Evolutionary conservation across 768 basidiomycete genomes (phyloP).

Genomic region (Podaxis sp.): DNA sequence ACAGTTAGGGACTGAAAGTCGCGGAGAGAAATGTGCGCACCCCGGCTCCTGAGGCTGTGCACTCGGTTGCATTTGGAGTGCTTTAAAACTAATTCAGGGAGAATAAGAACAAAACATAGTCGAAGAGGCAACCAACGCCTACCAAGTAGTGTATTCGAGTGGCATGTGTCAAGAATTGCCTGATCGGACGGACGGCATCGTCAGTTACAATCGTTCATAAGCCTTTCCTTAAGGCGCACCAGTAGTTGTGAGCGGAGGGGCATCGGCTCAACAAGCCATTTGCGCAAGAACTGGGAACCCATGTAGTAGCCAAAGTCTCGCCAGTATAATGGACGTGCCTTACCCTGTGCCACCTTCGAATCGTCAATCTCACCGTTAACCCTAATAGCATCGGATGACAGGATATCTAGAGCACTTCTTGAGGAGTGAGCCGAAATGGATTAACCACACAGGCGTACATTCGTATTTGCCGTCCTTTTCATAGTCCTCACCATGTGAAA

Average conservation of each 20-base stretch:
- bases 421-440: background rate
- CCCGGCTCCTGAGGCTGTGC: background rate
- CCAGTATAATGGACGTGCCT: background rate
- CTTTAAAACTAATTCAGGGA: background rate
- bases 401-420: background rate
- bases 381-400: background rate
- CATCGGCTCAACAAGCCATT: background rate
- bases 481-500: background rate
- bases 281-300: background rate
- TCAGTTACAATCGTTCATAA: background rate
- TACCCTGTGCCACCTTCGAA: background rate
- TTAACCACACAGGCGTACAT: background rate
- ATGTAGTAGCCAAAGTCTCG: background rate
- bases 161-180: background rate
- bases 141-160: background rate
- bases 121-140: background rate
- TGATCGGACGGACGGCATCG: background rate
- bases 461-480: background rate
- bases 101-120: background rate
- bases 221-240: background rate
- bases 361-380: background rate
- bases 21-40: background rate
- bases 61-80: background rate
- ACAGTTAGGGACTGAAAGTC: background rate
- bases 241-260: background rate